Conservation (phyloP, 2,329 filamentous ascomycete genomes). For the Hysterium pulicare region DNA sequence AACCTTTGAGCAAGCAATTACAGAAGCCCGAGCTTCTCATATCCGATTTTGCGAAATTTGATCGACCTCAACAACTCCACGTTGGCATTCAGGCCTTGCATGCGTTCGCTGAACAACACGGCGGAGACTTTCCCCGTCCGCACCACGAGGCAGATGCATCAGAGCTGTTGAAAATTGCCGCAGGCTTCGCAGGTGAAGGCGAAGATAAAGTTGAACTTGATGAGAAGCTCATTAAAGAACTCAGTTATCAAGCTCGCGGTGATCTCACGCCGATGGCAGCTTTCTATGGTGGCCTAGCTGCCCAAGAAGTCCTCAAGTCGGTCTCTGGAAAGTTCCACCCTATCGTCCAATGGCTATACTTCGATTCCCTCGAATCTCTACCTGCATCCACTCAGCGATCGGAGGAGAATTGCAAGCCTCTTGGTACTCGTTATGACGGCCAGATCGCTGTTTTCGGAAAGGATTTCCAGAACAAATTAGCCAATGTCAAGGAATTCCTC, state of each 20-base stretch:
- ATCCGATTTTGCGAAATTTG: constrained; percentile 97
- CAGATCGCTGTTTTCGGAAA: constrained; percentile 95
- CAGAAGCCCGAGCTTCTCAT: constrained; percentile 86
- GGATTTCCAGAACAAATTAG: constrained; percentile 90
- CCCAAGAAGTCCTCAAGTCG: constrained; percentile 93
- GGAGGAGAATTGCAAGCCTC: constrained; percentile 83
- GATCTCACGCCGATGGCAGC: constrained; percentile 91
- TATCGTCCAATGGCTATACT: constrained; percentile 95
- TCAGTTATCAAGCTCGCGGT: constrained; percentile 90
- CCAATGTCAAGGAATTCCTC: constrained; percentile 86
- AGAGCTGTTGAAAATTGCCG: constrained; percentile 71
- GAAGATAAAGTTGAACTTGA: constrained; percentile 79
- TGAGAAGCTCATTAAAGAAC: constrained; percentile 86
- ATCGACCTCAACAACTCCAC: constrained; percentile 88
- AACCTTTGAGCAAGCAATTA: constrained; percentile 71
- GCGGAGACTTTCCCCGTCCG: constrained; percentile 70
- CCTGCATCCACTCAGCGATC: constrained; percentile 71
- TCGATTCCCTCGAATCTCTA: constrained; percentile 94
- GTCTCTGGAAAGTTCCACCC: constrained; percentile 97
- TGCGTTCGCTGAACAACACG: constrained; percentile 71
- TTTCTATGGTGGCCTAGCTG: constrained; percentile 88
- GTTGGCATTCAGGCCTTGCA: constrained; percentile 90
- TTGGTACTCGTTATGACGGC: constrained; percentile 85
- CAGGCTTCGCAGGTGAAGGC: constrained; percentile 63
- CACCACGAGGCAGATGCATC: constrained; percentile 81